phyloP scores from a whole-genome alignment of 805 yeast species.

The Ogataea nonfermentans region DNA sequence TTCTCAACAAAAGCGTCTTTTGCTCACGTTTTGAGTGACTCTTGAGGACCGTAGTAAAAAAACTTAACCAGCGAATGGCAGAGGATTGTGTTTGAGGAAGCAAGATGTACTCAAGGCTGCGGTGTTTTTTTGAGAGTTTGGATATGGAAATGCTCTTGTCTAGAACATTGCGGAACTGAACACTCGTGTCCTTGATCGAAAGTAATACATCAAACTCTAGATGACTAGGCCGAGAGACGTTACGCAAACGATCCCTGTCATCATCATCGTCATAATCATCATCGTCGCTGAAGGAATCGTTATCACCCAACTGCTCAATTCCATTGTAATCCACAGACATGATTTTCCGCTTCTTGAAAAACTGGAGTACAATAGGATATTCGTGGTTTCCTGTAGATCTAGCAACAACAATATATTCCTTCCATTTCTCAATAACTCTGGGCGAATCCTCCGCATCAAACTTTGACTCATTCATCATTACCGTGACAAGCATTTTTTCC shows the following conservation, averaged over 20 bases:
- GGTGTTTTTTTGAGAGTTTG: slow-evolving; percentile 18
- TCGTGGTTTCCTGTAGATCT: slow-evolving; percentile 53
- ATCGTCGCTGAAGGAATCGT: slow-evolving; percentile 12
- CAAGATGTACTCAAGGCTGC: slow-evolving; percentile 44
- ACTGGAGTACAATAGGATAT: slow-evolving; percentile 60
- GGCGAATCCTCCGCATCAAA: slow-evolving; percentile 41
- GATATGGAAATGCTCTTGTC: slow-evolving; percentile 69
- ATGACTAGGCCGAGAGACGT: slow-evolving; percentile 5
- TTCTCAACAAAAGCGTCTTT: slow-evolving; percentile 31
- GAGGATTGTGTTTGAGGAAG: slow-evolving; percentile 51
- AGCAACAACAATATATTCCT: slow-evolving; percentile 71
- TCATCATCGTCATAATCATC: slow-evolving; percentile 8
- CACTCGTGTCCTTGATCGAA: slow-evolving; percentile 30
- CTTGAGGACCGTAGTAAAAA: slow-evolving; percentile 50
- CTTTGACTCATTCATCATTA: slow-evolving; percentile 42
- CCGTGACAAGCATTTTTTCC: slow-evolving; percentile 63
- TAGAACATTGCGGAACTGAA: slow-evolving; percentile 58
- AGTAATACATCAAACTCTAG: slow-evolving; percentile 22
- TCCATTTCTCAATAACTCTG: slow-evolving; percentile 69
- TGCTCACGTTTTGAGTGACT: slow-evolving; percentile 7
- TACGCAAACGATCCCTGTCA: not conserved
- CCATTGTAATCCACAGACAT: slow-evolving; percentile 22
- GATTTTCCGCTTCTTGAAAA: slow-evolving; percentile 49
- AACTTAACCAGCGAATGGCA: slow-evolving; percentile 62
- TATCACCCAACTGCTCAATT: slow-evolving; percentile 10